Conservation (phyloP, 768 basidiomycete genomes). For the Russula griseocarnosa region DNA sequence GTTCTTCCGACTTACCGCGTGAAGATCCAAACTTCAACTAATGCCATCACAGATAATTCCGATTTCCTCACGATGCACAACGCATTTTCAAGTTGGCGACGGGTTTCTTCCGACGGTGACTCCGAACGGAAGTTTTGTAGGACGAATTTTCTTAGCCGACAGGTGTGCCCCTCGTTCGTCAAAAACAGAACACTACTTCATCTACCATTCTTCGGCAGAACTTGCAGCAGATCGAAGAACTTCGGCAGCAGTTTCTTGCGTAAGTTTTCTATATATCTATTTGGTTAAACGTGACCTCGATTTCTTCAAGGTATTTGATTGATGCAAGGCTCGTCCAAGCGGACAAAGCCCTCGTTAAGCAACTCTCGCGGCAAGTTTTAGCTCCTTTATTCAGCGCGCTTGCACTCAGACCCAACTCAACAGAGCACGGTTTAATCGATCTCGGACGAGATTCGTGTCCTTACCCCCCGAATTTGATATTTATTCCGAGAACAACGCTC, state of each 20-base stretch:
- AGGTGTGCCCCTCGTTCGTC: constrained; percentile 41
- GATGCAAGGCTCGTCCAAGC: constrained; percentile 83
- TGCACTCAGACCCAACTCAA: constrained; percentile 2
- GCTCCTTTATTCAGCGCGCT: background rate
- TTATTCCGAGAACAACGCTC: constrained; percentile 58
- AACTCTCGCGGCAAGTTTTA: constrained; percentile 56
- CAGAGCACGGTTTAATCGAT: constrained; percentile 72
- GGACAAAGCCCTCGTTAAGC: constrained; percentile 58
- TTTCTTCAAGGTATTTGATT: constrained; percentile 62
- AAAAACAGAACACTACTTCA: background rate
- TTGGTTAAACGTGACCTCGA: constrained; percentile 10
- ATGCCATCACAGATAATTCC: constrained; percentile 65
- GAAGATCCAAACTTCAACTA: background rate
- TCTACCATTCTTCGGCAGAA: constrained; percentile 47
- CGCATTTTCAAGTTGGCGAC: constrained; percentile 84
- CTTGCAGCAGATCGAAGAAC: constrained; percentile 92
- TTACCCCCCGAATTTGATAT: constrained; percentile 68
- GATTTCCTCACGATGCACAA: constrained; percentile 94
- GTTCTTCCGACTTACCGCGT: constrained; percentile 28
- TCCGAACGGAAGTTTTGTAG: constrained; percentile 74
- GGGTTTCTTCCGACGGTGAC: constrained; percentile 58
- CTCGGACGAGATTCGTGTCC: constrained; percentile 67
- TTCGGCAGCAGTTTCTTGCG: constrained; percentile 68
- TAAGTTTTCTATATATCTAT: constrained; percentile 17
- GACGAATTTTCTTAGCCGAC: constrained; percentile 76